phyloP scores from a whole-genome alignment of 2,329 filamentous ascomycete genomes.

The Ophiostoma fasciatum region DNA sequence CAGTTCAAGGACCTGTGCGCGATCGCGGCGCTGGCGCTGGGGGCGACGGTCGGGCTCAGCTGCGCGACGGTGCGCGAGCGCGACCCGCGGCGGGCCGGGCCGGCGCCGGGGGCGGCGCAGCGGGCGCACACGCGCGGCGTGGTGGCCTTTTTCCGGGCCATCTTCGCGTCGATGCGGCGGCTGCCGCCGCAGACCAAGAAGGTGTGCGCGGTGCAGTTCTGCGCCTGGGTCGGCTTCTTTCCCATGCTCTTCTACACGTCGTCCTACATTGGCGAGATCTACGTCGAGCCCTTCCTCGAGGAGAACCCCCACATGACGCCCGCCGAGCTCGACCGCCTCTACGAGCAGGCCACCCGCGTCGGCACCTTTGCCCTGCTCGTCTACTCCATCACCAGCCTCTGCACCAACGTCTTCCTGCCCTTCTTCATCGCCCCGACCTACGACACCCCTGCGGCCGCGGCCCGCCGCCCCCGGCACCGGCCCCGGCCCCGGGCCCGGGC shows the following conservation, averaged over 20 bases:
- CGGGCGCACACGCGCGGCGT: conserved; percentile 49
- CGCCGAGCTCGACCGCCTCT: conserved; percentile 61
- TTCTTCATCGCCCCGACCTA: conserved; percentile 78
- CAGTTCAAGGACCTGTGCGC: conserved; percentile 90
- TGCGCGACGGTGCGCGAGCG: conserved; percentile 57
- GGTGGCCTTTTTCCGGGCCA: conserved; percentile 62
- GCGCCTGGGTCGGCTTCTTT: conserved; percentile 91
- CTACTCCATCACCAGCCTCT: conserved; percentile 73
- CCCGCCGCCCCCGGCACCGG: neutral
- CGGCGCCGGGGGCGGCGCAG: too few relatives aligned
- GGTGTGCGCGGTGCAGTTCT: conserved; percentile 72
- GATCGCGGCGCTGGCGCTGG: conserved; percentile 63
- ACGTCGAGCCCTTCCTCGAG: conserved; percentile 68
- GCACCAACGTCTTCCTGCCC: conserved; percentile 69
- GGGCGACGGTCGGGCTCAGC: conserved; percentile 55
- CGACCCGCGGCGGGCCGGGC: conserved; percentile 60
- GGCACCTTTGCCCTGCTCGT: conserved; percentile 82
- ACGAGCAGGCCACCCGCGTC: conserved; percentile 72
- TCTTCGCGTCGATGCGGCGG: conserved; percentile 60
- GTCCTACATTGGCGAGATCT: conserved; percentile 86
- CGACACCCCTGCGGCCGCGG: conserved; percentile 23
- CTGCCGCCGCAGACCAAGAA: conserved; percentile 70
- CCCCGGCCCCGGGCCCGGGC: neutral
- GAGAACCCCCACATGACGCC: conserved; percentile 64
- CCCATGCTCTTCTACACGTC: conserved; percentile 92